These are phyloP conservation scores for Crinitomyces ghanaensis DNA, from an alignment of 805 yeast species.

Conservation along the genomic window DNA sequence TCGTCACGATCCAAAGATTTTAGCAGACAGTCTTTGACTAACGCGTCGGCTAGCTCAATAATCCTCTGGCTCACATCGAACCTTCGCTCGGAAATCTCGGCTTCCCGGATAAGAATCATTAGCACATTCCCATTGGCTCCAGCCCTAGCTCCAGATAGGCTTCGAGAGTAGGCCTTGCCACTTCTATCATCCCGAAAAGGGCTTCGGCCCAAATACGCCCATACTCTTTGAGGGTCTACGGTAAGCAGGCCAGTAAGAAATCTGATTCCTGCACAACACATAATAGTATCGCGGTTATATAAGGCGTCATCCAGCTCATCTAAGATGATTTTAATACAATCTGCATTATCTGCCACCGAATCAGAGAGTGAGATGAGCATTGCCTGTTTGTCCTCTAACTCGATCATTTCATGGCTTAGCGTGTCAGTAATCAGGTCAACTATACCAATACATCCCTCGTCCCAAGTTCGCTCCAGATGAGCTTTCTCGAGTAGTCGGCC, in stretches of 20 bases:
- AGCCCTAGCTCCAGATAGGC: too few relatives aligned
- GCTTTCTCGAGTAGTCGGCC: constrained; percentile 69
- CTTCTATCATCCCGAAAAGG: constrained; percentile 54
- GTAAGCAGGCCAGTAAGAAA: constrained; percentile 39
- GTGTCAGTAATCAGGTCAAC: constrained; percentile 2
- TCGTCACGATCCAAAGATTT: constrained; percentile 26
- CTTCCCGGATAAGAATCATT: constrained; percentile 50
- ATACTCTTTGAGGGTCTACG: constrained; percentile 52
- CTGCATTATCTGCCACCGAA: constrained; percentile 50
- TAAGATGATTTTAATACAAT: constrained; percentile 50
- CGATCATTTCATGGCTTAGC: too few relatives aligned
- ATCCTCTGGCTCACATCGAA: constrained; percentile 53
- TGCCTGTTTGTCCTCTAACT: background rate
- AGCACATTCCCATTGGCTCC: too few relatives aligned
- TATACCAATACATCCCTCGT: constrained; percentile 3
- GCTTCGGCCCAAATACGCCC: constrained; percentile 68
- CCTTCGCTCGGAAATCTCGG: constrained; percentile 59
- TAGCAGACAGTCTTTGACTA: constrained; percentile 36
- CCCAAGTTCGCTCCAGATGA: constrained; percentile 23
- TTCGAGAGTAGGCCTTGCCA: too few relatives aligned
- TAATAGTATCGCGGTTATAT: constrained; percentile 38
- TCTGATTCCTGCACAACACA: constrained; percentile 36
- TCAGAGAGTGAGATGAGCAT: constrained; percentile 27
- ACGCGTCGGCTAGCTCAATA: constrained; percentile 40
- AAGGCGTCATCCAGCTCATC: constrained; percentile 59